A percentile compares a stretch with the other conserved stretches of the same genome.
phyloP scores from a whole-genome alignment of 2,329 filamentous ascomycete genomes.

The Colletotrichum noveboracense region DNA sequence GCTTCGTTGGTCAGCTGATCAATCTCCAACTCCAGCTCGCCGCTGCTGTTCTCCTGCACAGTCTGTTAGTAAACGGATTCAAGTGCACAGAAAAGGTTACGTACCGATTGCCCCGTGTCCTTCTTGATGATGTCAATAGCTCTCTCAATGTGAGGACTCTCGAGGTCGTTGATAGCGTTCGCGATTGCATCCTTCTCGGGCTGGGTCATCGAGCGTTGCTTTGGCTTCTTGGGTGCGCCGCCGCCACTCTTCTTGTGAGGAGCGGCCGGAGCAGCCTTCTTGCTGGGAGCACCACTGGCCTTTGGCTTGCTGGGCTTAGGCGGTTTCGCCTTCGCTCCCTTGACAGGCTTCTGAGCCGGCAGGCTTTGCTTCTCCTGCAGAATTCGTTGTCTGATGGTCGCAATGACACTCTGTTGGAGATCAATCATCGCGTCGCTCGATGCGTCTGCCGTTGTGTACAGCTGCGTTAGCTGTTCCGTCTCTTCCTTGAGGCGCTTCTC shows the following conservation, averaged over 20 bases:
- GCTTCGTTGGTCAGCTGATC: constrained; percentile 62
- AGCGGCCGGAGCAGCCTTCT: constrained; percentile 45
- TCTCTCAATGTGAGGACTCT: constrained; percentile 76
- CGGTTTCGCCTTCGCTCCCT: constrained; percentile 61
- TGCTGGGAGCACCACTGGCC: constrained; percentile 34
- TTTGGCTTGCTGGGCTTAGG: constrained; percentile 59
- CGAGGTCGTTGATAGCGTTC: constrained; percentile 80
- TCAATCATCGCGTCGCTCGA: constrained; percentile 58
- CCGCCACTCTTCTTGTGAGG: constrained; percentile 42
- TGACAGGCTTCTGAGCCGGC: constrained; percentile 57
- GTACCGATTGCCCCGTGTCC: constrained; percentile 79
- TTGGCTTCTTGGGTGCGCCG: constrained; percentile 48
- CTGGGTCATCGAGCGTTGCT: constrained; percentile 70
- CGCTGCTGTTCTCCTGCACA: constrained; percentile 60
- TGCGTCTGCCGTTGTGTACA: constrained; percentile 54
- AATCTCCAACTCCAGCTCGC: constrained; percentile 65
- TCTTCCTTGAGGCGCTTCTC: constrained; percentile 60
- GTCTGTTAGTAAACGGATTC: not conserved
- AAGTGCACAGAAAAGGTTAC: constrained; percentile 36
- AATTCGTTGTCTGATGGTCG: constrained; percentile 73
- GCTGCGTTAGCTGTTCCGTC: constrained; percentile 60
- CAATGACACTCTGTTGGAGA: constrained; percentile 66
- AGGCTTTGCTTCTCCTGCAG: constrained; percentile 74
- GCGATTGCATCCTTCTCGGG: constrained; percentile 93
- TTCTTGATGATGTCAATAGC: constrained; percentile 91